Evolutionary conservation across 495 filamentous ascomycete species (phyloP), one percentile per base, ranked within the genome.

Genomic region (Lineolata rhizophorae): DNA sequence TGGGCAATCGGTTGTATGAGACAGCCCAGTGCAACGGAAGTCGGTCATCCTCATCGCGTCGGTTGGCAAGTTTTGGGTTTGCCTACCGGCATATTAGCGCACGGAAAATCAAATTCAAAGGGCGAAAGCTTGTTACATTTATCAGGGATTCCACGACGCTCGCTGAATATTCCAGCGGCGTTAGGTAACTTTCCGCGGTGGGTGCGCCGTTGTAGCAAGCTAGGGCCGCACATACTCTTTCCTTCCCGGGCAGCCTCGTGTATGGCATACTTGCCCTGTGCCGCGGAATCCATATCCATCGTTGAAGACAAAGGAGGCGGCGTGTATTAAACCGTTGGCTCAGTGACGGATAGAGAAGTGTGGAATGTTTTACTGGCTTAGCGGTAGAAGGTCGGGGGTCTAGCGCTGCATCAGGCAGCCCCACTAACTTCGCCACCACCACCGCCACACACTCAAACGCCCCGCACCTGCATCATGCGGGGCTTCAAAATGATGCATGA

Each of bases 1-100:
- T 79, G 22, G 67, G 61, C n/a, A 67, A 52, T 24, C 68, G 73
- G 48, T 85, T 90, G 51, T 76, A 75, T 27, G 83, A 87, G 10
- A 70, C 67, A 1, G 87, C 87, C 90, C 90, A 99, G 54, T 99
- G 90, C 31, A 95, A 72, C 0, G 90, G 76, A 15, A 93, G 66
- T 30, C 87, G 77, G 30, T 82, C 81, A 50, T 99, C 87, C 30
- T 77, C 72, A 44, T 99, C 87, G 49, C 70, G 76, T 29, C 57
- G 58, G 20, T 56, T 58, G 10, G 78, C 72, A 25, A 84, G 64
- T 41, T 78, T 81, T 0, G 79, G 73, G 43, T 90, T 83, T 43
- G 74, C 73, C 70, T 90, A n/a, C n/a, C n/a, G n/a, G n/a, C n/a
- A 27, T 0, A 42, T 25, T 5, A 32, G 37, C 15, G 42, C 44